These are phyloP conservation scores for Aureobasidium sp. DNA, from an alignment of 2,329 filamentous ascomycete genomes.

Conservation along the genomic window DNA sequence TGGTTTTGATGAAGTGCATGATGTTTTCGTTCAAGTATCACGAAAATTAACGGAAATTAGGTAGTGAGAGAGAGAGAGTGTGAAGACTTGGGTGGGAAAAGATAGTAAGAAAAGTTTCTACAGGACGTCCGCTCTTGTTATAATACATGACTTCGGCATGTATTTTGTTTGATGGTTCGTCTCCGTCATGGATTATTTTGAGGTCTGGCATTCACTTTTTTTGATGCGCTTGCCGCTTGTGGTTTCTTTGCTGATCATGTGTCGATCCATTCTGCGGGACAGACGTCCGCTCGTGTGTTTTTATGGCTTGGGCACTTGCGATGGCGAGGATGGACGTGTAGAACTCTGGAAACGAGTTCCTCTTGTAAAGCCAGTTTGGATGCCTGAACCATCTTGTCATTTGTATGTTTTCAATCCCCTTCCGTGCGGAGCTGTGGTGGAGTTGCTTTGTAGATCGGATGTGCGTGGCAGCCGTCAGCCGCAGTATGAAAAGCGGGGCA, in stretches of 20 bases:
- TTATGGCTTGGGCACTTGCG: neutral
- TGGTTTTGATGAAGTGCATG: constrained; percentile 4
- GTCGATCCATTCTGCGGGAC: neutral
- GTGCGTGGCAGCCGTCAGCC: neutral
- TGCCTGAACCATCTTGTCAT: neutral
- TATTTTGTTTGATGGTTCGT: neutral
- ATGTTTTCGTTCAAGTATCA: neutral
- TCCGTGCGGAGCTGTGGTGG: neutral
- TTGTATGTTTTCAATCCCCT: neutral
- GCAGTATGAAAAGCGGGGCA: too few species aligned
- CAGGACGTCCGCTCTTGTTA: too few species aligned
- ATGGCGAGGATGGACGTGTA: too few species aligned
- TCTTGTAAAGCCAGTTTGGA: too few species aligned
- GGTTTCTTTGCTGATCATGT: neutral
- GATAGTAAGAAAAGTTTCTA: too few species aligned
- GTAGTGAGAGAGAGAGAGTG: too few species aligned
- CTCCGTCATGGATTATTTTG: neutral
- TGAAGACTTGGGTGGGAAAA: too few species aligned
- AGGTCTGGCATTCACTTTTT: neutral
- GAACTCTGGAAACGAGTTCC: too few species aligned
- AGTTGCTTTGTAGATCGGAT: neutral
- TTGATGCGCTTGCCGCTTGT: neutral
- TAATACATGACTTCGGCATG: too few species aligned
- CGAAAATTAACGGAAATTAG: too few species aligned
- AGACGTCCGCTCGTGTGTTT: too few species aligned